A percentile compares a stretch with the other conserved stretches of the same genome.
phyloP scores from a whole-genome alignment of 345 rosid genomes.

The Lepidium aucheri region DNA sequence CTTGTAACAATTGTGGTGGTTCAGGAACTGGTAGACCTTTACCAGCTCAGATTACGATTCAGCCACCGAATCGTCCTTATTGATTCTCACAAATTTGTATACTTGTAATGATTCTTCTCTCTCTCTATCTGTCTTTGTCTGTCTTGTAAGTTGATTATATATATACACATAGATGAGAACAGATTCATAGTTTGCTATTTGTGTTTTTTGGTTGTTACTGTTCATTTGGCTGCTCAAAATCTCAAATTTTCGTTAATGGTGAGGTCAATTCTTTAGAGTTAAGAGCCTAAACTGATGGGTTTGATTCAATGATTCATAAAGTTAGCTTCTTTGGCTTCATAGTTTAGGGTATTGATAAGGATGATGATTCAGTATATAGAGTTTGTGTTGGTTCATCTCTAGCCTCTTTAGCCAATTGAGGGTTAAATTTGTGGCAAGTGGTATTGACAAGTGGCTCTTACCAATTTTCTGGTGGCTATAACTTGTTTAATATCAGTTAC shows the following conservation, averaged over 20 bases:
- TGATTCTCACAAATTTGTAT: constrained; percentile 16
- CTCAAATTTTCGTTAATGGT: not conserved
- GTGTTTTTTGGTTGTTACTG: not conserved
- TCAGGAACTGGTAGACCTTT: constrained; percentile 82
- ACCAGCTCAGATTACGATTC: constrained; percentile 64
- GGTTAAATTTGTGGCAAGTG: too few relatives aligned
- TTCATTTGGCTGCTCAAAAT: not conserved
- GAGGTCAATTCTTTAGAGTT: not conserved
- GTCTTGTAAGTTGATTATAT: constrained; percentile 17
- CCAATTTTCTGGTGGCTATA: too few relatives aligned
- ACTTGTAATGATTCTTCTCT: constrained; percentile 7
- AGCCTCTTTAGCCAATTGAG: too few relatives aligned
- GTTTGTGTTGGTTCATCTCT: not conserved
- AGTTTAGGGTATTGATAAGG: not conserved
- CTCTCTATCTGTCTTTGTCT: not conserved
- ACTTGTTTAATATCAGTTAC: too few relatives aligned
- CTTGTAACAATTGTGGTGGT: constrained; percentile 85
- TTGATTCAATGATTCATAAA: not conserved
- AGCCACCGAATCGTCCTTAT: constrained; percentile 38
- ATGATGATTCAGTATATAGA: not conserved
- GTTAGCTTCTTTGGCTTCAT: not conserved
- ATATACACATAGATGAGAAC: constrained; percentile 8
- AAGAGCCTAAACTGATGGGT: not conserved
- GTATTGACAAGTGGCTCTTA: too few relatives aligned
- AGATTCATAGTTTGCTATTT: not conserved